Evolutionary conservation across 1,284 basidiomycete genomes (phyloP).

Genomic region (Coriolopsis trogii): DNA sequence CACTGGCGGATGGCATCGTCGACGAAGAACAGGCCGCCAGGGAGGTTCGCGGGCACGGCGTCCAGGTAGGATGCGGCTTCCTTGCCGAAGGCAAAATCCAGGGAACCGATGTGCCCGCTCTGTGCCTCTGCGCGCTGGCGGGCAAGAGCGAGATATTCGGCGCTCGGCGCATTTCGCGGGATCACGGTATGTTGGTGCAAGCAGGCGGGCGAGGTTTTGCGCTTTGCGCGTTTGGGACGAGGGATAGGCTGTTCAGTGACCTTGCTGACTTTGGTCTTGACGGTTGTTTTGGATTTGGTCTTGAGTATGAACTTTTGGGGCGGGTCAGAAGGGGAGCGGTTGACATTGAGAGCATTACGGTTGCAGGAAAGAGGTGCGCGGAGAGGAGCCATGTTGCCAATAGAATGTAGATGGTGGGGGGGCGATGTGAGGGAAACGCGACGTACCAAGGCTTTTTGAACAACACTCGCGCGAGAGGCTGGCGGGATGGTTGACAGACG

Average conservation of each 20-base stretch:
- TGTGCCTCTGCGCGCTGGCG: background rate
- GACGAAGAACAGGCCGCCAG: background rate
- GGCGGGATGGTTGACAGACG: constrained; percentile 9
- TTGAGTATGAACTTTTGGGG: background rate
- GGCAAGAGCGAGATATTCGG: background rate
- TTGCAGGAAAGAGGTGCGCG: background rate
- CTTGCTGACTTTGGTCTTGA: background rate
- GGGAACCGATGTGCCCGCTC: background rate
- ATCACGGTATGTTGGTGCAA: too few species aligned
- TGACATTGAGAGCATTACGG: background rate
- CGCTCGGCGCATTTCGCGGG: background rate
- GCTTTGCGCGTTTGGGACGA: background rate
- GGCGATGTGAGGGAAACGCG: too few species aligned
- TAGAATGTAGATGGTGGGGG: background rate
- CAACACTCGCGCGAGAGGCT: background rate
- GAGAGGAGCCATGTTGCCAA: background rate
- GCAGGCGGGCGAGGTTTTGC: background rate
- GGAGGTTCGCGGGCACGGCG: background rate
- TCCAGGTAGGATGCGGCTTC: background rate
- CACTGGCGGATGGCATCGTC: constrained; percentile 6
- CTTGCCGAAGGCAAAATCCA: background rate
- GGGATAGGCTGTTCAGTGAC: background rate
- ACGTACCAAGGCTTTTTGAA: too few species aligned
- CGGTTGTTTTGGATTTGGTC: background rate
- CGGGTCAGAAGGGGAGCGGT: background rate